A percentile compares a stretch with the other conserved stretches of the same genome.
phyloP scores from a whole-genome alignment of 139 green algal species.

The Spirogloea muscicola region DNA sequence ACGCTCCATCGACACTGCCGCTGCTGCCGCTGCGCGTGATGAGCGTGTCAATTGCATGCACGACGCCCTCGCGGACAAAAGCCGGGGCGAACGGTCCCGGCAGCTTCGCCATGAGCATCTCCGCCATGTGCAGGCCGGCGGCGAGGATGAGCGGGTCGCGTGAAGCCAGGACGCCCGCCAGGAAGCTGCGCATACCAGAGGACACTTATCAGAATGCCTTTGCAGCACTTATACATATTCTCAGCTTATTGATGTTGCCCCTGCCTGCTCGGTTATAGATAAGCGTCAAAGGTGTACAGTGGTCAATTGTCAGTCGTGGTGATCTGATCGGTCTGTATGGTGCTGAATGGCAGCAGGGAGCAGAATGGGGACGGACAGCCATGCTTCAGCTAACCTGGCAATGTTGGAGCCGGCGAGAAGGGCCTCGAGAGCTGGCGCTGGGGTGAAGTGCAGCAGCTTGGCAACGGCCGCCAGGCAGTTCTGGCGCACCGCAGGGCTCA shows the following conservation, averaged over 20 bases:
- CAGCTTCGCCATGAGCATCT: constrained; percentile 87
- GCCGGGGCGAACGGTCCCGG: constrained; percentile 63
- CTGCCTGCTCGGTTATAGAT: background rate
- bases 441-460: constrained; percentile 66
- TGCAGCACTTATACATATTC: background rate
- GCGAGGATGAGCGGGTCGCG: constrained; percentile 55
- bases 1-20: too few relatives aligned
- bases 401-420: constrained; percentile 68
- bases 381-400: constrained; percentile 43
- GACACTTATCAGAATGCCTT: background rate
- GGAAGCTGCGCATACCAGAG: constrained; percentile 54
- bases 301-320: background rate
- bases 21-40: too few relatives aligned
- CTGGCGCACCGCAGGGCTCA: constrained; percentile 59
- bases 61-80: constrained; percentile 90
- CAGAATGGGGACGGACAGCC: background rate
- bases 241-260: background rate
- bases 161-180: constrained; percentile 70
- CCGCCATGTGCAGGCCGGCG: constrained; percentile 60
- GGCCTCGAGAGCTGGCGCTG: constrained; percentile 55
- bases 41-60: constrained; percentile 79
- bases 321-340: background rate
- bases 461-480: constrained; percentile 66
- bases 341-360: background rate
- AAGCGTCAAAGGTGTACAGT: background rate